phyloP scores from a whole-genome alignment of 257 asterid genomes.

The Solanum etuberosum region DNA sequence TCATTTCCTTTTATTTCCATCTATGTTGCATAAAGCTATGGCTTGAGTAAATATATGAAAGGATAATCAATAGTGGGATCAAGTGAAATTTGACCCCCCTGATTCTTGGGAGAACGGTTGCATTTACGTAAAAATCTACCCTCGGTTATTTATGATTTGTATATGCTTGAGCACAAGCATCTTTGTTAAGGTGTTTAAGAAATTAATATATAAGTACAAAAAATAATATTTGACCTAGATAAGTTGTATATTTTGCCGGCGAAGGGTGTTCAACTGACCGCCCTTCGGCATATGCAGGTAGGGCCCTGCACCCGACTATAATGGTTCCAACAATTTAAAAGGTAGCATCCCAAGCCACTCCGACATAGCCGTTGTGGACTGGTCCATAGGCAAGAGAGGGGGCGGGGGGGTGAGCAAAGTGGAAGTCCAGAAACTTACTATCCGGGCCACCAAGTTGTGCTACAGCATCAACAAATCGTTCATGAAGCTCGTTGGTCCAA shows the following conservation, averaged over 20 bases:
- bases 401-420: background rate
- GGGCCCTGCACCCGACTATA: background rate
- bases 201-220: background rate
- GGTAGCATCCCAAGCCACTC: background rate
- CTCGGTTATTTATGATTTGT: background rate
- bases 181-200: background rate
- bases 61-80: background rate
- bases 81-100: background rate
- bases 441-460: slow-evolving; percentile 99
- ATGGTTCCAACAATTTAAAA: background rate
- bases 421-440: slow-evolving; percentile 42
- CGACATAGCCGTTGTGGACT: background rate
- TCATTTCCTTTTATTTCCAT: background rate
- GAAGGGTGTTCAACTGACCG: background rate
- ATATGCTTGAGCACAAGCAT: background rate
- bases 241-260: background rate
- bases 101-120: background rate
- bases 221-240: background rate
- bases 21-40: background rate
- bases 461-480: slow-evolving; percentile 90
- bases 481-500: slow-evolving; percentile 96
- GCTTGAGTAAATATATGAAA: background rate
- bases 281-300: background rate
- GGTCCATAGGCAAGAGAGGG: background rate
- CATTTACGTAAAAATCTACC: background rate